phyloP scores from a whole-genome alignment of 2,329 filamentous ascomycete species.

The Lachnum nothofagi region DNA sequence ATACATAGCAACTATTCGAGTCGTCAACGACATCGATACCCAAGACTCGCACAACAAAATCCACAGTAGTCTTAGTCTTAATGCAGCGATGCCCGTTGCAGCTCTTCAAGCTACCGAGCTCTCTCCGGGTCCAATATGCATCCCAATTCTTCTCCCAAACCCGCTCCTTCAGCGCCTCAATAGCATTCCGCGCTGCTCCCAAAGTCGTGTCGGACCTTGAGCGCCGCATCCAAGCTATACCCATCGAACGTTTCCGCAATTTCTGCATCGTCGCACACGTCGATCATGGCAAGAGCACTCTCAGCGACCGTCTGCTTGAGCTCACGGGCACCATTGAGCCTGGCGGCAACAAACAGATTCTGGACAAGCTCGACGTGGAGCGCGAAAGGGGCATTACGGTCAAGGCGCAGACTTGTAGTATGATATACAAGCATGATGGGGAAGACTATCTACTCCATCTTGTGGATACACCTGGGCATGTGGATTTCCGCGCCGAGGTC shows the following conservation, averaged over 20 bases:
- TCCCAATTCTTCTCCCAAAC: constrained; percentile 22
- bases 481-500: constrained; percentile 95
- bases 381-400: constrained; percentile 94
- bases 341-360: constrained; percentile 85
- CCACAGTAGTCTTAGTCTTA: constrained; percentile 4
- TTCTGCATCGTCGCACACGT: constrained; percentile 99
- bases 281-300: constrained; percentile 96
- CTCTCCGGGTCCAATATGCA: constrained; percentile 28
- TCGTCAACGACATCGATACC: no score
- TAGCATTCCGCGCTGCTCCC: constrained; percentile 25
- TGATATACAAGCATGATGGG: constrained; percentile 85
- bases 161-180: constrained; percentile 27
- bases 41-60: no score
- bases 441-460: constrained; percentile 90
- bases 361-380: constrained; percentile 96
- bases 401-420: constrained; percentile 96
- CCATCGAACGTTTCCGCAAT: constrained; percentile 78
- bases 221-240: constrained; percentile 64
- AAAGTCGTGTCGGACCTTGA: constrained; percentile 43
- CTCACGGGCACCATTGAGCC: constrained; percentile 86
- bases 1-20: no score
- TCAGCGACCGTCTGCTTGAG: constrained; percentile 88
- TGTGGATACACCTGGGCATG: constrained; percentile 94
- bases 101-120: constrained; percentile 33
- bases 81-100: constrained; percentile 35